phyloP scores from a whole-genome alignment of 2,329 filamentous ascomycete genomes.

The Clarireedia monteithiana region DNA sequence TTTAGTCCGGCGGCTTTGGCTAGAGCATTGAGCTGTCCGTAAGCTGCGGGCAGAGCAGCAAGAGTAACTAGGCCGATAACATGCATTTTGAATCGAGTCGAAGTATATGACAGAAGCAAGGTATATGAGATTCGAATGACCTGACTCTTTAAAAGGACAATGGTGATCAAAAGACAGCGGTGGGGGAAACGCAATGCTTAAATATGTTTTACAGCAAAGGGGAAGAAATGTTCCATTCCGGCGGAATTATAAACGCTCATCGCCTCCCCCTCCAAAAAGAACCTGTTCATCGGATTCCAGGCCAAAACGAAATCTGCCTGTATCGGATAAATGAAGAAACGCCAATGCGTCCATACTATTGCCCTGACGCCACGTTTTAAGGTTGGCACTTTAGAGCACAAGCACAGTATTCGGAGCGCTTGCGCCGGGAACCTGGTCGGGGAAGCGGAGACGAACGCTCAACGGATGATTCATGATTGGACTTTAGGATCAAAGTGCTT shows the following conservation, averaged over 20 bases:
- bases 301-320: constrained; percentile 3
- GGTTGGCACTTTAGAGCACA: no score
- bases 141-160: background rate
- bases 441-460: background rate
- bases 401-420: background rate
- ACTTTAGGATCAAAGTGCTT: background rate
- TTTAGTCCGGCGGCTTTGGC: constrained; percentile 45
- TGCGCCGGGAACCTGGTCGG: background rate
- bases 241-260: background rate
- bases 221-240: background rate
- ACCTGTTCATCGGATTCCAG: background rate
- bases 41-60: constrained; percentile 10
- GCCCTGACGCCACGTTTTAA: background rate
- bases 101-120: background rate
- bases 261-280: background rate
- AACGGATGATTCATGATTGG: background rate
- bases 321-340: constrained; percentile 7
- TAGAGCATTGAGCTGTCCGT: constrained; percentile 28
- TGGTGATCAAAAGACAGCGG: background rate
- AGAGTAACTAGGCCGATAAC: constrained; percentile 5
- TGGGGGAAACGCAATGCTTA: background rate
- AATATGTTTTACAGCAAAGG: background rate
- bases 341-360: background rate
- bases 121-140: background rate
- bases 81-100: constrained; percentile 9